A percentile compares a stretch with the other conserved stretches of the same genome.
These are phyloP conservation scores for Ephemerocybe angulata DNA, from an alignment of 768 basidiomycete species.

Conservation along the genomic window DNA sequence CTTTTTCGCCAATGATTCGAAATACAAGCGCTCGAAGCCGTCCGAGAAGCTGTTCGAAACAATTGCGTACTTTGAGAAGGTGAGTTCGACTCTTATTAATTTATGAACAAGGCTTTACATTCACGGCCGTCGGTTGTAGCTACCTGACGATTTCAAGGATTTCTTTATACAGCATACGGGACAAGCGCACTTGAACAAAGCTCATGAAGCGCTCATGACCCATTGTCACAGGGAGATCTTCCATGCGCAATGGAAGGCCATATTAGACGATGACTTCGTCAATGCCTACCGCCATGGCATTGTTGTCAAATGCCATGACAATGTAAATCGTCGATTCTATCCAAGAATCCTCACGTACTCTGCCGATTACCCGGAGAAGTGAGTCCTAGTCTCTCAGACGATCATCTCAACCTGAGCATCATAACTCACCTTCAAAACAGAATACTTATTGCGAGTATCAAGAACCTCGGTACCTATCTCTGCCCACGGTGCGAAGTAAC, in stretches of 20 bases:
- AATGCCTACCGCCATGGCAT: slow-evolving; percentile 7
- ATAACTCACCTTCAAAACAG: slow-evolving; percentile 10
- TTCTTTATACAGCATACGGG: neutral
- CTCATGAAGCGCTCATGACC: neutral
- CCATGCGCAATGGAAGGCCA: slow-evolving; percentile 2
- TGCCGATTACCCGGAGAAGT: slow-evolving; percentile 12
- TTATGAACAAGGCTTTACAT: no score
- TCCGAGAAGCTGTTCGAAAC: slow-evolving; percentile 29
- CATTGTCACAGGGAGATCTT: slow-evolving; percentile 8
- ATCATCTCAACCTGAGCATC: neutral
- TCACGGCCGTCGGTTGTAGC: neutral
- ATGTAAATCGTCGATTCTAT: neutral
- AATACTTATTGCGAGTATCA: slow-evolving; percentile 27
- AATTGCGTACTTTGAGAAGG: slow-evolving; percentile 37
- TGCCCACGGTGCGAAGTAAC: slow-evolving; percentile 31
- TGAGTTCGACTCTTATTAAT: neutral
- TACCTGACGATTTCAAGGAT: slow-evolving; percentile 9
- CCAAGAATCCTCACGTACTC: slow-evolving; percentile 12
- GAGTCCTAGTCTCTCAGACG: neutral
- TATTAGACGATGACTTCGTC: slow-evolving; percentile 7
- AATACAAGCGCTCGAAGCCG: slow-evolving; percentile 30
- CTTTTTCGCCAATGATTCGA: slow-evolving; percentile 35
- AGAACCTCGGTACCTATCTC: slow-evolving; percentile 32
- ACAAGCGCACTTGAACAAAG: neutral
- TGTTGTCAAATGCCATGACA: slow-evolving; percentile 5